phyloP scores from a whole-genome alignment of 2,329 filamentous ascomycete genomes.

The Talaromyces pinophilus region DNA sequence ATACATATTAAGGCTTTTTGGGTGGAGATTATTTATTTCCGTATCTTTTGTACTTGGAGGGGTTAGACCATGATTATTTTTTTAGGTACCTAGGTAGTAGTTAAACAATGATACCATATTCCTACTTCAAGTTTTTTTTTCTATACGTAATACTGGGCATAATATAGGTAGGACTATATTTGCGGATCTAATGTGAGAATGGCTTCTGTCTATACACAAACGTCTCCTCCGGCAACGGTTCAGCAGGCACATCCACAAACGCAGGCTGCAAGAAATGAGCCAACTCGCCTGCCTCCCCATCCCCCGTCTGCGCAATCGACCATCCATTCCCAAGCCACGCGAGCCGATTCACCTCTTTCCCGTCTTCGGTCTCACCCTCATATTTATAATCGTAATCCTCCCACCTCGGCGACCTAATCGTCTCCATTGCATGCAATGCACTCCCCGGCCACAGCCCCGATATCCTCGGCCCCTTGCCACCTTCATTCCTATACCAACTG shows the following conservation, averaged over 20 bases:
- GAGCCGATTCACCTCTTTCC: constrained; percentile 27
- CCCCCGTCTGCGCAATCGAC: constrained; percentile 18
- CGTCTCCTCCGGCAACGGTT: not conserved
- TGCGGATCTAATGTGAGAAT: not conserved
- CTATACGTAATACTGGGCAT: too few species aligned
- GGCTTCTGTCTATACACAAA: not conserved
- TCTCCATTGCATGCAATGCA: constrained; percentile 41
- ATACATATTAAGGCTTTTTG: constrained; percentile 15
- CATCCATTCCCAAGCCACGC: constrained; percentile 41
- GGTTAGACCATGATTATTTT: not conserved
- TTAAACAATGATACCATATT: constrained; percentile 11
- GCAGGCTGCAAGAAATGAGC: constrained; percentile 14
- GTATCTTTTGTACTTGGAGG: not conserved
- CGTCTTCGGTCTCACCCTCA: constrained; percentile 27
- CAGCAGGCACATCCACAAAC: constrained; percentile 7
- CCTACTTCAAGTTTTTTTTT: not conserved
- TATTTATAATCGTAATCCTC: constrained; percentile 44
- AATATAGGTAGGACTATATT: not conserved
- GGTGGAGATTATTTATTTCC: not conserved
- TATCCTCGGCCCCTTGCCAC: constrained; percentile 36
- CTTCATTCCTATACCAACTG: constrained; percentile 41
- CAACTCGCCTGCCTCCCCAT: constrained; percentile 3
- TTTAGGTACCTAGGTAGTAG: constrained; percentile 2
- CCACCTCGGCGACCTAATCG: constrained; percentile 39
- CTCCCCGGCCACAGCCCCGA: constrained; percentile 40